A percentile compares a stretch with the other conserved stretches of the same genome.
Conservation (phyloP, 2,329 filamentous ascomycete genomes). For the Venturia nashicola region DNA sequence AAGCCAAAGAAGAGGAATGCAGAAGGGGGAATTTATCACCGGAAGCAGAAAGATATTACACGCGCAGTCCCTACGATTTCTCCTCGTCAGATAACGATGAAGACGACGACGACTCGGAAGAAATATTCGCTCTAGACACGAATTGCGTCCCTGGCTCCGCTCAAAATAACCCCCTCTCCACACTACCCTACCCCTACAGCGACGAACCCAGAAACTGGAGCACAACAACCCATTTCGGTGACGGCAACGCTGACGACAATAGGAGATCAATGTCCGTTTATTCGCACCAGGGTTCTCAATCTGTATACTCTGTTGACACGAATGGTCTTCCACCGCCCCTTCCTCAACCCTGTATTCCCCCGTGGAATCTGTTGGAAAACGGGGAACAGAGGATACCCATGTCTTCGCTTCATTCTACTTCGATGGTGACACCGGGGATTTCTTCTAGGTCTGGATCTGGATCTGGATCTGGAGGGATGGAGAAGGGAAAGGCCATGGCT, state of each 20-base stretch:
- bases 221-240: neutral
- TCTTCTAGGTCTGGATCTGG: too few relatives aligned
- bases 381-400: neutral
- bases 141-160: neutral
- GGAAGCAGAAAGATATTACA: neutral
- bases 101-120: neutral
- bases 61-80: neutral
- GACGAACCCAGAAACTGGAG: neutral
- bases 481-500: too few relatives aligned
- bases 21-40: neutral
- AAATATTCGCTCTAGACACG: neutral
- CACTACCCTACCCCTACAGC: too few relatives aligned
- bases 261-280: neutral
- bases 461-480: too few relatives aligned
- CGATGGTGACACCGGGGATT: too few relatives aligned
- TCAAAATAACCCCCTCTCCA: neutral
- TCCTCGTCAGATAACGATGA: neutral
- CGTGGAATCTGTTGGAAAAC: neutral
- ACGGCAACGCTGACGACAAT: neutral
- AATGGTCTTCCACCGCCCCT: neutral
- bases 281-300: neutral
- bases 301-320: neutral
- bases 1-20: neutral
- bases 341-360: too few relatives aligned
- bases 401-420: too few relatives aligned